Evolutionary conservation across 2,329 filamentous ascomycete genomes (phyloP).

Genomic region (Fonsecaea erecta): DNA sequence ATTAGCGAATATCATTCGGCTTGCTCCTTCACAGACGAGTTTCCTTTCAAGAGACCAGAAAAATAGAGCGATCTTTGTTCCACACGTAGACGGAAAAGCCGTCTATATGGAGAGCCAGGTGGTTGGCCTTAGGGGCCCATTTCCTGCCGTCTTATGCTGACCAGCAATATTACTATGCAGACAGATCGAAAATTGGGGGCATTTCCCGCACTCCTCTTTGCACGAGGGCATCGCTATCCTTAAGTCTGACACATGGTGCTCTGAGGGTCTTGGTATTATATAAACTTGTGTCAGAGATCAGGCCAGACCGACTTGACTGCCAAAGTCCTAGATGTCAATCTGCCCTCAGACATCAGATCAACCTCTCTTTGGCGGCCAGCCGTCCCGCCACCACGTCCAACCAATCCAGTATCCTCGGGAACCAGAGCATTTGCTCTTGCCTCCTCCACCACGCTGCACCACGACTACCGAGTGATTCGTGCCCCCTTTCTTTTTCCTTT

Average conservation of each 20-base stretch:
- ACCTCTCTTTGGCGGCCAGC: slow-evolving; percentile 10
- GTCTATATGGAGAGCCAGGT: background rate
- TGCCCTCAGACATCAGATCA: background rate
- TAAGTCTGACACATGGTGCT: too few relatives aligned
- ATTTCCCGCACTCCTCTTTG: too few relatives aligned
- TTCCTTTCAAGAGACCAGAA: too few relatives aligned
- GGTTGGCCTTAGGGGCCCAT: too few relatives aligned
- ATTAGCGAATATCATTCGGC: background rate
- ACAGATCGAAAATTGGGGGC: too few relatives aligned
- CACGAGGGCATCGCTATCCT: too few relatives aligned
- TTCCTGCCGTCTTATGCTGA: too few relatives aligned
- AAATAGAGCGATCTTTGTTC: background rate
- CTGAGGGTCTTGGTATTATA: too few relatives aligned
- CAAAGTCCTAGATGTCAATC: too few relatives aligned
- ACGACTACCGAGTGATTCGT: slow-evolving; percentile 1
- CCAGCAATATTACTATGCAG: too few relatives aligned
- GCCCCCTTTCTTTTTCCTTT: background rate
- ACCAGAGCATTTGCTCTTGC: slow-evolving; percentile 33
- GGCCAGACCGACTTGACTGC: too few relatives aligned
- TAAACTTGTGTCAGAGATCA: too few relatives aligned
- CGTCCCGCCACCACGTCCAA: slow-evolving; percentile 17
- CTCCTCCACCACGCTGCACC: slow-evolving; percentile 30
- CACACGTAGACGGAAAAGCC: background rate
- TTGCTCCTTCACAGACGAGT: background rate
- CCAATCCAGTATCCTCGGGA: slow-evolving; percentile 30